These are phyloP conservation scores for Neonectria hederae DNA, from an alignment of 2,329 filamentous ascomycete species.

Conservation along the genomic window DNA sequence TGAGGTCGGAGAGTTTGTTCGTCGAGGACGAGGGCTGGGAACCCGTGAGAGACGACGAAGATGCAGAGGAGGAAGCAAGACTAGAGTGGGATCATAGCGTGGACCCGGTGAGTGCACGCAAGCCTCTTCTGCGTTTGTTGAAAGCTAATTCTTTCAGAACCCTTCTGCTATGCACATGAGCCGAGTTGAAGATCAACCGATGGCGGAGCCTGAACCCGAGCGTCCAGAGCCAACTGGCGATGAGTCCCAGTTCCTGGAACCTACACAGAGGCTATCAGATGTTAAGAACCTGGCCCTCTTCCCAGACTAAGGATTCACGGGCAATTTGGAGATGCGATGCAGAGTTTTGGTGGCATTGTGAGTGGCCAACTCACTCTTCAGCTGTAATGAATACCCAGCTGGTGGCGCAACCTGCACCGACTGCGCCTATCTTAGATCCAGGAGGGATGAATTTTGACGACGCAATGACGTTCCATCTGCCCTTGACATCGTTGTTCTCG, in stretches of 20 bases:
- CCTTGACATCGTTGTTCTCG: constrained; percentile 72
- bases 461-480: constrained; percentile 73
- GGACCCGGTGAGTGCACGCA: constrained; percentile 62
- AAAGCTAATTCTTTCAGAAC: constrained; percentile 52
- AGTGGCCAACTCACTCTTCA: constrained; percentile 30
- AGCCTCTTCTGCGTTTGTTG: constrained; percentile 8
- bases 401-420: constrained; percentile 91
- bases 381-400: constrained; percentile 71
- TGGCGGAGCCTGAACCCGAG: constrained; percentile 32
- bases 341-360: constrained; percentile 23
- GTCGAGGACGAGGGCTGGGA: constrained; percentile 83
- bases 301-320: constrained; percentile 44
- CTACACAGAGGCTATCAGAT: constrained; percentile 79
- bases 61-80: constrained; percentile 72
- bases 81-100: constrained; percentile 79
- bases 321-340: background rate
- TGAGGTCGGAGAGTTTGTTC: constrained; percentile 75
- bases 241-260: constrained; percentile 61
- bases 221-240: constrained; percentile 38
- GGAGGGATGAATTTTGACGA: constrained; percentile 64
- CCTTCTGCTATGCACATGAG: constrained; percentile 55
- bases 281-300: constrained; percentile 61
- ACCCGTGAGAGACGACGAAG: constrained; percentile 68
- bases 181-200: constrained; percentile 46
- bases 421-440: constrained; percentile 61